Evolutionary conservation across 108 stramenopile species (phyloP).

Genomic region (Fragilaria crotonensis): DNA sequence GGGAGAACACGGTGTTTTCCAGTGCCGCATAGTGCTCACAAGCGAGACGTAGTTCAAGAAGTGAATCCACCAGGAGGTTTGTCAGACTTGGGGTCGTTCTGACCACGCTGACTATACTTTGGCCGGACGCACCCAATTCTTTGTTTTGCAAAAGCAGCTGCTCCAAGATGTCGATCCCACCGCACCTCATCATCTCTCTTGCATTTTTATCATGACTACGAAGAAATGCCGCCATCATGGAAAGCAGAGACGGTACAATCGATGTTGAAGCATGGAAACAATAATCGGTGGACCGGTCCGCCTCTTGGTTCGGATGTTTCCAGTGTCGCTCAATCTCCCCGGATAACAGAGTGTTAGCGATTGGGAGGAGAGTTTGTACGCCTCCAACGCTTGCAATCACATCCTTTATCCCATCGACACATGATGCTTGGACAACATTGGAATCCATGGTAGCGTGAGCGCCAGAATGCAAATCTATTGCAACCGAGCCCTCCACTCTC

Average conservation of each 20-base stretch:
- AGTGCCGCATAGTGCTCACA: conserved; percentile 43
- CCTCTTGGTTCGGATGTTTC: conserved; percentile 7
- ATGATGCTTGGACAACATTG: conserved; percentile 31
- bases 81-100: conserved; percentile 9
- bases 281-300: not conserved
- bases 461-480: conserved; percentile 56
- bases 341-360: conserved; percentile 25
- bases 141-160: conserved; percentile 34
- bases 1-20: conserved; percentile 58
- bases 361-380: conserved; percentile 51
- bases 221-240: conserved; percentile 52
- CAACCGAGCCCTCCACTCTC: conserved; percentile 21
- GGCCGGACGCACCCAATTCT: conserved; percentile 10
- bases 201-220: conserved; percentile 62
- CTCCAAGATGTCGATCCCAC: conserved; percentile 64
- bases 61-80: conserved; percentile 32
- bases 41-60: conserved; percentile 56
- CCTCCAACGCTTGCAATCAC: conserved; percentile 64
- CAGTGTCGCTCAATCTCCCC: conserved; percentile 10
- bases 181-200: conserved; percentile 60
- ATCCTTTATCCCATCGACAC: conserved; percentile 43
- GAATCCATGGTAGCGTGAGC: conserved; percentile 30
- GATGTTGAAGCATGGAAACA: not conserved
- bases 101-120: conserved; percentile 15
- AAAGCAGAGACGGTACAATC: conserved; percentile 32